Evolutionary conservation across 176 grass and related monocot genomes (phyloP).

Genomic region (Oryza glumipatula): DNA sequence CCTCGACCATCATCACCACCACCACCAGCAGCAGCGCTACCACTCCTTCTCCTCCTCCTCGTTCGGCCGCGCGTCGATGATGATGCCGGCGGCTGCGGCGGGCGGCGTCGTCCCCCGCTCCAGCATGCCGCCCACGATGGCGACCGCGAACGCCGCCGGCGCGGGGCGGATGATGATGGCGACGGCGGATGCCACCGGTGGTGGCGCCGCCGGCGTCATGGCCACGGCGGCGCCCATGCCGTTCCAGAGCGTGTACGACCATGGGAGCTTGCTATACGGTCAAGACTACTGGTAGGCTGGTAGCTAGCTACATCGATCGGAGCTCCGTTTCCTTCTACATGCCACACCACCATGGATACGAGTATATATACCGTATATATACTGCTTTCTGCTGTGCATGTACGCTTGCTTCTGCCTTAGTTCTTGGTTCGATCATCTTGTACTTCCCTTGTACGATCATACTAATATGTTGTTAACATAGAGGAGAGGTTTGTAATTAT

Average conservation of each 20-base stretch:
- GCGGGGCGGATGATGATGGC: neutral
- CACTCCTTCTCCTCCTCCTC: conserved; percentile 2
- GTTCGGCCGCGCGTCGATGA: conserved; percentile 23
- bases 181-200: neutral
- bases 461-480: neutral
- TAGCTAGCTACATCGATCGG: neutral
- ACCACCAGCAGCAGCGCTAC: neutral
- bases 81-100: neutral
- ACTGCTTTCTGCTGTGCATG: neutral
- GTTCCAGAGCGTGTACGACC: conserved; percentile 48
- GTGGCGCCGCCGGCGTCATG: neutral
- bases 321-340: neutral
- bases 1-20: neutral
- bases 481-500: neutral
- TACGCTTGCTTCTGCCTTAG: neutral
- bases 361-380: conserved; percentile 1
- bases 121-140: conserved; percentile 17
- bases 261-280: conserved; percentile 34
- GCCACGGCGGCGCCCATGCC: conserved; percentile 10
- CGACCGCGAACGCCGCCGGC: conserved; percentile 3
- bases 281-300: conserved; percentile 56
- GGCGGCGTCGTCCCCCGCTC: neutral
- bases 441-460: neutral
- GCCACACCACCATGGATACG: neutral
- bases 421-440: conserved; percentile 2